Percentiles rank a stretch among this genome's conserved stretches.
These are phyloP conservation scores for Quercus glauca DNA, from an alignment of 306 rosid genomes.

Conservation along the genomic window DNA sequence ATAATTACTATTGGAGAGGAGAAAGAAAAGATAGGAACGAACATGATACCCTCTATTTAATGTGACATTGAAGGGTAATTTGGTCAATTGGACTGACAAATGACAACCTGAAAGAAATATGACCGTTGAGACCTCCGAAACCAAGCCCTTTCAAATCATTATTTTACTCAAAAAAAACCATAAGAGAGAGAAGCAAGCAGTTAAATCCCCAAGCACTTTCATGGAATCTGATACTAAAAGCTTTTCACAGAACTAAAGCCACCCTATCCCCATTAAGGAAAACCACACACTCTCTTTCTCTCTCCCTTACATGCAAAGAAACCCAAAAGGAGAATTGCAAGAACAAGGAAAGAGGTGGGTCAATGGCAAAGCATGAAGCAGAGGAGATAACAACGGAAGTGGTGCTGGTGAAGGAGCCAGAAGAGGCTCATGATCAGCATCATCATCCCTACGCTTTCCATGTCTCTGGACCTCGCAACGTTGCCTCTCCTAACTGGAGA, in stretches of 20 bases:
- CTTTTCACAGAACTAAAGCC: constrained; percentile 1
- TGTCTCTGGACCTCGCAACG: constrained; percentile 90
- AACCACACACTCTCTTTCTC: background rate
- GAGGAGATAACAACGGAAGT: constrained; percentile 17
- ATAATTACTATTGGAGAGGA: no score
- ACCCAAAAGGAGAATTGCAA: constrained; percentile 9
- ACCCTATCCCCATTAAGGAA: constrained; percentile 22
- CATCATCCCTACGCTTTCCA: constrained; percentile 74
- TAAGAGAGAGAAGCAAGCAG: background rate
- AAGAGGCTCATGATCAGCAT: constrained; percentile 25
- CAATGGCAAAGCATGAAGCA: constrained; percentile 33
- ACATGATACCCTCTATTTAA: no score
- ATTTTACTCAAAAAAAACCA: background rate
- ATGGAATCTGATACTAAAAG: constrained; percentile 39
- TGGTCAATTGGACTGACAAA: background rate
- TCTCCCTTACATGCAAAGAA: constrained; percentile 27
- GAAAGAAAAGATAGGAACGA: no score
- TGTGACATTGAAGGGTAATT: background rate
- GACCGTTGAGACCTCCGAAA: constrained; percentile 47
- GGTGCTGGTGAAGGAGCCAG: constrained; percentile 5
- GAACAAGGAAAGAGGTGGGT: background rate
- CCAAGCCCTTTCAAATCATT: constrained; percentile 19
- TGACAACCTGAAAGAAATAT: constrained; percentile 30
- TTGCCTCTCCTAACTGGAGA: constrained; percentile 75
- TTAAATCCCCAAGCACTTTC: background rate